Conservation (phyloP, 495 filamentous ascomycete species). For the Neurospora tetrasperma region DNA sequence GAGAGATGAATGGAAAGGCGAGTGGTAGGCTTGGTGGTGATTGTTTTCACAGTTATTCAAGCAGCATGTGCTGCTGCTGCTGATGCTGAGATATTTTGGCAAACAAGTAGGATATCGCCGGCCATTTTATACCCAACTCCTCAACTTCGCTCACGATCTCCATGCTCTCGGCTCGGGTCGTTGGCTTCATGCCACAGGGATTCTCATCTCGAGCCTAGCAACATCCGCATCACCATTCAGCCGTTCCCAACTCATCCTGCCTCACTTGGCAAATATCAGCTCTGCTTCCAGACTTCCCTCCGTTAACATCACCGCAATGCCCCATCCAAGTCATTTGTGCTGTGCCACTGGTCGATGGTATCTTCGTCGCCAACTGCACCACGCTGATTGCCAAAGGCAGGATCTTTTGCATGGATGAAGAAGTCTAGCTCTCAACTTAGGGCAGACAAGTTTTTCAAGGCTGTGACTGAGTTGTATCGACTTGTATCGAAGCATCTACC, state of each 20-base stretch:
- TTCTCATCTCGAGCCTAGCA: background rate
- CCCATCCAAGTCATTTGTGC: background rate
- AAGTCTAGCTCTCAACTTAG: background rate
- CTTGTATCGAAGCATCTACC: background rate
- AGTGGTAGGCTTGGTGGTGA: background rate
- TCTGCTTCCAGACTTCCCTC: background rate
- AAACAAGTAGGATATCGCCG: background rate
- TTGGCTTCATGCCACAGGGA: background rate
- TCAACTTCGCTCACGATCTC: background rate
- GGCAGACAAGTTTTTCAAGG: background rate
- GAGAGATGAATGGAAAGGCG: background rate
- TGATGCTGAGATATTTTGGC: background rate
- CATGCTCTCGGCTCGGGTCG: background rate
- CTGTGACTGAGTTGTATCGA: background rate
- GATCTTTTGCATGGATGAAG: background rate
- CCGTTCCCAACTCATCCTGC: background rate
- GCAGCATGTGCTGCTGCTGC: no score
- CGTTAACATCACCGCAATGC: background rate
- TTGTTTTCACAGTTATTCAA: background rate
- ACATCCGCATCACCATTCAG: background rate
- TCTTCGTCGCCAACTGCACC: background rate
- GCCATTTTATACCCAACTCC: background rate
- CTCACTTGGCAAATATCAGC: background rate
- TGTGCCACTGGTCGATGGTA: background rate
- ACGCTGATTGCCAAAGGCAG: background rate